These are phyloP conservation scores for Coemansia sp. DNA, from an alignment of 192 early-diverging fungal species.

Conservation along the genomic window DNA sequence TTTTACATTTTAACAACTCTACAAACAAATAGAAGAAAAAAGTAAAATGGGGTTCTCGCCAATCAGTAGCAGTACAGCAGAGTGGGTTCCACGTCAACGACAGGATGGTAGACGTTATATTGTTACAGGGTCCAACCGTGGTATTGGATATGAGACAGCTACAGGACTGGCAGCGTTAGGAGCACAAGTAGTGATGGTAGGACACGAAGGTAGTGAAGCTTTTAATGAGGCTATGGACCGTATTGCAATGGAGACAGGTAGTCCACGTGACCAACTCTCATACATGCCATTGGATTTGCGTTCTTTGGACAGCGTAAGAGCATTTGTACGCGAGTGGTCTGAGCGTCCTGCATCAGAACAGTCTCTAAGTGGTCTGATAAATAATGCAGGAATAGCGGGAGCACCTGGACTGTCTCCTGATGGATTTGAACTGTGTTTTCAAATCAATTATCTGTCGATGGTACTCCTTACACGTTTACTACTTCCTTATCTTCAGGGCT, in stretches of 20 bases:
- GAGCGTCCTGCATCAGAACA: slow-evolving; percentile 16
- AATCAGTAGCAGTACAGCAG: slow-evolving; percentile 14
- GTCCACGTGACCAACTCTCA: slow-evolving; percentile 28
- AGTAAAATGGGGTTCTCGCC: slow-evolving; percentile 45
- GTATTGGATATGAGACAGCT: slow-evolving; percentile 47
- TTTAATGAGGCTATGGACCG: slow-evolving; percentile 44
- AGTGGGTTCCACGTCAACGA: slow-evolving; percentile 41
- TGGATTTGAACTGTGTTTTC: slow-evolving; percentile 54
- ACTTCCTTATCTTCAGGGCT: slow-evolving; percentile 23
- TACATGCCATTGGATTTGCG: slow-evolving; percentile 53
- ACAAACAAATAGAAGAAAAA: too few relatives aligned
- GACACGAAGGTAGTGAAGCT: slow-evolving; percentile 38
- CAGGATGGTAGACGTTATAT: slow-evolving; percentile 43
- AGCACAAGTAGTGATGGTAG: slow-evolving; percentile 41
- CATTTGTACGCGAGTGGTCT: slow-evolving; percentile 22
- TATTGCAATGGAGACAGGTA: slow-evolving; percentile 42
- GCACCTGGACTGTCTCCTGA: slow-evolving; percentile 46
- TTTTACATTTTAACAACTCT: too few relatives aligned
- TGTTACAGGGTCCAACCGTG: slow-evolving; percentile 52
- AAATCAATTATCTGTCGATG: slow-evolving; percentile 54
- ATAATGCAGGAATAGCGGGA: slow-evolving; percentile 52
- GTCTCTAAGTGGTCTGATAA: slow-evolving; percentile 31
- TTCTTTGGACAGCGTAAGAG: slow-evolving; percentile 42
- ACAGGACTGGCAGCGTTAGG: slow-evolving; percentile 42
- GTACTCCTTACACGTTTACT: slow-evolving; percentile 48